phyloP scores from a whole-genome alignment of 192 early-diverging fungal species.

The Coemansia asiatica region DNA sequence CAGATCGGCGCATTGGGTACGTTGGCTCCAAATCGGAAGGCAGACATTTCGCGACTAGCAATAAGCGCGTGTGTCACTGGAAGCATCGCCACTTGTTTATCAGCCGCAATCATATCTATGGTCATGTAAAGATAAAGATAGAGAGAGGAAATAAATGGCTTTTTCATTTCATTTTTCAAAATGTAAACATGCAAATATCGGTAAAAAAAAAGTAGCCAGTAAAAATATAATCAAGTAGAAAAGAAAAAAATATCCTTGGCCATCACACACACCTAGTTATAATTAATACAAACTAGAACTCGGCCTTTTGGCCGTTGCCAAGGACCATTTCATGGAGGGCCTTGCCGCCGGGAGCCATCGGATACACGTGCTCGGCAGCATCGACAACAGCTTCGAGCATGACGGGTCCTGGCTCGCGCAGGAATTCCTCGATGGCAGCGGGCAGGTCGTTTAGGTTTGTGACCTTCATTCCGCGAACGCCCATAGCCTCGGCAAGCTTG shows the following conservation, averaged over 20 bases:
- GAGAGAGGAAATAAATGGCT: neutral
- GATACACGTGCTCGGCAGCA: conserved; percentile 92
- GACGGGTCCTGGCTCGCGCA: conserved; percentile 79
- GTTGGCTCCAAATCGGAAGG: conserved; percentile 69
- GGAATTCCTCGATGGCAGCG: conserved; percentile 84
- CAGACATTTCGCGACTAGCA: conserved; percentile 71
- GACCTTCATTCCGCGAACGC: conserved; percentile 83
- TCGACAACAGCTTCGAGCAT: conserved; percentile 88
- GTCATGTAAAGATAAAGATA: conserved; percentile 30
- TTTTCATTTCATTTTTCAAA: neutral
- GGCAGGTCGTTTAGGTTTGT: conserved; percentile 83
- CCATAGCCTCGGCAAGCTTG: conserved; percentile 94
- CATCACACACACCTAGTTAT: neutral
- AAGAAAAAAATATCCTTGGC: neutral
- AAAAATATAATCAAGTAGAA: neutral
- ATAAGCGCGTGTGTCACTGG: conserved; percentile 80
- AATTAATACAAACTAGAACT: conserved; percentile 21
- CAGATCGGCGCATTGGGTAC: conserved; percentile 75
- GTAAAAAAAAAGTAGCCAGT: too few species aligned
- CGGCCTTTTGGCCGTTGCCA: conserved; percentile 49
- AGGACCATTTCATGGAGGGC: conserved; percentile 86
- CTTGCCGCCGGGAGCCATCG: conserved; percentile 96
- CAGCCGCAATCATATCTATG: conserved; percentile 80
- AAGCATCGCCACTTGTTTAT: conserved; percentile 74
- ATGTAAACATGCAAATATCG: too few species aligned